Evolutionary conservation across 805 yeast genomes (phyloP).

Genomic region (Saturnispora besseyi): DNA sequence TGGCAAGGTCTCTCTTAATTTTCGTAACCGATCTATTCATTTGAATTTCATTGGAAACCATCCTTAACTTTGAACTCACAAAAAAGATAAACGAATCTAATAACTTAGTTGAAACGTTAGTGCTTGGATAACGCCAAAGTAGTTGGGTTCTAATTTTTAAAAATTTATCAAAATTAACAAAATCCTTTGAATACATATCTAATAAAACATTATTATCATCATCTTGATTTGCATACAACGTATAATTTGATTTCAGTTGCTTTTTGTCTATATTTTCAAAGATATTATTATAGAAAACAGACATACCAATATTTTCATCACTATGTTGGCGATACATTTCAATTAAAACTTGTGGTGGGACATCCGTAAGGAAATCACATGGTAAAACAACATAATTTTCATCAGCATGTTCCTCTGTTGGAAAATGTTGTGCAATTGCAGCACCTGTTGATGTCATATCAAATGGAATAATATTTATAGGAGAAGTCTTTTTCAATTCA

Average conservation of each 20-base stretch:
- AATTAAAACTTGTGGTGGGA: conserved; percentile 81
- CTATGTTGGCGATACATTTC: conserved; percentile 74
- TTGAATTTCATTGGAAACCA: conserved; percentile 11
- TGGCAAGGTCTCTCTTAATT: conserved; percentile 75
- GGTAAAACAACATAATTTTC: conserved; percentile 75
- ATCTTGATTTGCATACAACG: conserved; percentile 46
- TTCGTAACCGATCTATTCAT: conserved; percentile 47
- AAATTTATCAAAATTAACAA: conserved; percentile 62
- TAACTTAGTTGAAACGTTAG: conserved; percentile 67
- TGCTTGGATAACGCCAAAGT: conserved; percentile 79
- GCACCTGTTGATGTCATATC: conserved; percentile 55
- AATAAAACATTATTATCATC: conserved; percentile 43
- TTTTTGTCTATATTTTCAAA: conserved; percentile 76
- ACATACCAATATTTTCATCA: conserved; percentile 59
- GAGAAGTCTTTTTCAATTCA: conserved; percentile 26
- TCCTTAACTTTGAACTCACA: conserved; percentile 42
- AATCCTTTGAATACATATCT: conserved; percentile 63
- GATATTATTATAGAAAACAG: conserved; percentile 66
- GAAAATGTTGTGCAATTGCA: conserved; percentile 32
- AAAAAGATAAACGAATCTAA: conserved; percentile 68
- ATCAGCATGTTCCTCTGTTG: conserved; percentile 2
- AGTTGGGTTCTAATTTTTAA: conserved; percentile 75
- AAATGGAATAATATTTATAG: conserved; percentile 34
- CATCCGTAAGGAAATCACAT: conserved; percentile 87
- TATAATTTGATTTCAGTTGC: conserved; percentile 55